phyloP scores from a whole-genome alignment of 2,329 filamentous ascomycete genomes.

The Orbilia ellipsospora region DNA sequence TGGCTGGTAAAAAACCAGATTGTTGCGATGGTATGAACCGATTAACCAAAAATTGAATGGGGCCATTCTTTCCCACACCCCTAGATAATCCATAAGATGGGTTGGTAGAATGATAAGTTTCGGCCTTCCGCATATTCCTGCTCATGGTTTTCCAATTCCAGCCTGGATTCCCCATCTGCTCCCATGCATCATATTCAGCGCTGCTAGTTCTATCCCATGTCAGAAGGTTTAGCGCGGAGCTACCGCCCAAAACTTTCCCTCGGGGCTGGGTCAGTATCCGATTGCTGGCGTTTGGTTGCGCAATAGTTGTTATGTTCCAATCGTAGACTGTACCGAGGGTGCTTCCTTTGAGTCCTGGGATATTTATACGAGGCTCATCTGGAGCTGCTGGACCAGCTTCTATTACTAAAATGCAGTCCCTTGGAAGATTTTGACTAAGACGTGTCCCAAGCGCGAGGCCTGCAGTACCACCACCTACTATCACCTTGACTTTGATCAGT shows the following conservation, averaged over 20 bases:
- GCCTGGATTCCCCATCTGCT: constrained; percentile 63
- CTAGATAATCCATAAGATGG: not conserved
- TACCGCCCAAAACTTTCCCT: constrained; percentile 63
- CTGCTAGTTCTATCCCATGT: constrained; percentile 64
- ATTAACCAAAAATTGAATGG: constrained; percentile 61
- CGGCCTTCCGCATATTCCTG: constrained; percentile 4
- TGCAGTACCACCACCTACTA: constrained; percentile 18
- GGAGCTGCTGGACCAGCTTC: not conserved
- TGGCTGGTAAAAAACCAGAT: constrained; percentile 64
- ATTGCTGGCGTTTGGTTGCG: constrained; percentile 63
- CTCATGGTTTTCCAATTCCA: constrained; percentile 63
- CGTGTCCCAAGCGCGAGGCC: constrained; percentile 17
- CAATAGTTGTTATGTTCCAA: constrained; percentile 62
- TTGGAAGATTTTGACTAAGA: constrained; percentile 3
- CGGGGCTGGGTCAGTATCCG: constrained; percentile 59
- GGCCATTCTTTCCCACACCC: not conserved
- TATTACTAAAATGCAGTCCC: constrained; percentile 1
- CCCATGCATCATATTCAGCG: constrained; percentile 64
- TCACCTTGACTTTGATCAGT: too few species aligned
- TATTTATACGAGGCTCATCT: not conserved
- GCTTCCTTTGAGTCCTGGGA: constrained; percentile 46
- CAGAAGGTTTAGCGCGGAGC: constrained; percentile 65
- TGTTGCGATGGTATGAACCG: constrained; percentile 65
- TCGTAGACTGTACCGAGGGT: constrained; percentile 58
- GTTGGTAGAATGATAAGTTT: not conserved